Conservation (phyloP, 106 monocot species). For the Allium cepa region DNA sequence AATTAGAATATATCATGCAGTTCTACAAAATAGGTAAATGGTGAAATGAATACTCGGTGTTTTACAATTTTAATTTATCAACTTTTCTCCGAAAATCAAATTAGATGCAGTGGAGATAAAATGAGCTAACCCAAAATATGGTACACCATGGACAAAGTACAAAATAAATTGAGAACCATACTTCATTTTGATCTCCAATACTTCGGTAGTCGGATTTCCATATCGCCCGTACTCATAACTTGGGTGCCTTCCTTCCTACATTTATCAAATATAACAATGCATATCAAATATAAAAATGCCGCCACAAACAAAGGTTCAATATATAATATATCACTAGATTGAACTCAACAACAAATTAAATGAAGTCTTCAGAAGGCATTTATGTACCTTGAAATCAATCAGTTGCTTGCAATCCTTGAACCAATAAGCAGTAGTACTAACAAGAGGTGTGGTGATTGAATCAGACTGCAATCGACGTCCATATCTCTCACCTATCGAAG, state of each 20-base stretch:
- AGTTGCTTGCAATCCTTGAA: slow-evolving; percentile 81
- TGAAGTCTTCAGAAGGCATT: not conserved
- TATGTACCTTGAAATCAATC: slow-evolving; percentile 78
- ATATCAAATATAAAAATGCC: not conserved
- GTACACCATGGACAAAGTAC: not conserved
- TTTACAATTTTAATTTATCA: no score
- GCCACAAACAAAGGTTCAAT: no score
- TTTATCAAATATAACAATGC: not conserved
- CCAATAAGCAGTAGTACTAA: slow-evolving; percentile 93
- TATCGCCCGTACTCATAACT: slow-evolving; percentile 97
- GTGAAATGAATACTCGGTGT: no score
- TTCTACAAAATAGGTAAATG: no score
- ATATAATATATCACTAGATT: no score
- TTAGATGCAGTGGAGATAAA: not conserved
- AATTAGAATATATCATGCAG: no score
- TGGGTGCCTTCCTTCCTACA: slow-evolving; percentile 77
- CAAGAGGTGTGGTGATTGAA: slow-evolving; percentile 83
- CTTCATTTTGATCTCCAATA: slow-evolving; percentile 93
- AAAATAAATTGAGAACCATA: slow-evolving; percentile 11
- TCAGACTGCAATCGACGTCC: slow-evolving; percentile 67
- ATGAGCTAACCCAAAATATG: not conserved
- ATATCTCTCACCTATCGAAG: slow-evolving; percentile 66
- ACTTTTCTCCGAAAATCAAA: not conserved
- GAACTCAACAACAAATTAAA: not conserved
- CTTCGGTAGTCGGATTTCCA: slow-evolving; percentile 90